Conservation (phyloP, 2,329 filamentous ascomycete species). For the Penicillium janthinellum region DNA sequence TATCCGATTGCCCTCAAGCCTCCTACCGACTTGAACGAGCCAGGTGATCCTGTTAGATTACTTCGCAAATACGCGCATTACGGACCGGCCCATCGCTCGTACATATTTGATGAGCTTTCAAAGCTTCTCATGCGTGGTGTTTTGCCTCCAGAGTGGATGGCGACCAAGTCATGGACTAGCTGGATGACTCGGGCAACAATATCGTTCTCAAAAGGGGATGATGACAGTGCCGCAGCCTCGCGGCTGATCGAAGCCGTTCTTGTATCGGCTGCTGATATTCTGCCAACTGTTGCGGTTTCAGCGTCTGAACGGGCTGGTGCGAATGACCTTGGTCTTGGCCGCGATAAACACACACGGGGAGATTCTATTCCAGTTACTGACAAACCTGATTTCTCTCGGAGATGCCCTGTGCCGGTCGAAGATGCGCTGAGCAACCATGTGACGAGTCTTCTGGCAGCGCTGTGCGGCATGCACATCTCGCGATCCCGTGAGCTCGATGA, state of each 20-base stretch:
- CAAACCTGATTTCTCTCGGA: constrained; percentile 8
- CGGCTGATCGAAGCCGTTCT: constrained; percentile 37
- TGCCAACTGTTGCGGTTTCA: background rate
- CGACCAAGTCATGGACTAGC: constrained; percentile 40
- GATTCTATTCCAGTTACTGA: constrained; percentile 14
- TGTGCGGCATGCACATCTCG: constrained; percentile 43
- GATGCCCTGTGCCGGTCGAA: constrained; percentile 38
- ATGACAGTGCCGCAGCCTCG: constrained; percentile 35
- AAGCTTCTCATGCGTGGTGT: constrained; percentile 35
- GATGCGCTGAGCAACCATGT: constrained; percentile 42
- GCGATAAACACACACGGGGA: constrained; percentile 21
- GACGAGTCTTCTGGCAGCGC: constrained; percentile 37
- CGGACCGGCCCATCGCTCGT: constrained; percentile 27
- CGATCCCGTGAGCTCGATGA: constrained; percentile 28
- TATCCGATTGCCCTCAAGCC: constrained; percentile 34
- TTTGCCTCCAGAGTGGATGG: constrained; percentile 45
- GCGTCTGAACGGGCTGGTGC: background rate
- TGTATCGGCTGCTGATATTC: constrained; percentile 31
- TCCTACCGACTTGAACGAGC: constrained; percentile 13
- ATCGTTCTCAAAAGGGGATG: constrained; percentile 40
- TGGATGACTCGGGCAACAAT: constrained; percentile 41
- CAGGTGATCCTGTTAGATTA: constrained; percentile 34
- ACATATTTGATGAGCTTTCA: constrained; percentile 38
- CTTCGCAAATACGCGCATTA: constrained; percentile 33
- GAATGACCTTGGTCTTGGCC: background rate